Base-by-base conservation (phyloP, 2,329 filamentous ascomycete genomes). In the Aulographum hederae region DNA sequence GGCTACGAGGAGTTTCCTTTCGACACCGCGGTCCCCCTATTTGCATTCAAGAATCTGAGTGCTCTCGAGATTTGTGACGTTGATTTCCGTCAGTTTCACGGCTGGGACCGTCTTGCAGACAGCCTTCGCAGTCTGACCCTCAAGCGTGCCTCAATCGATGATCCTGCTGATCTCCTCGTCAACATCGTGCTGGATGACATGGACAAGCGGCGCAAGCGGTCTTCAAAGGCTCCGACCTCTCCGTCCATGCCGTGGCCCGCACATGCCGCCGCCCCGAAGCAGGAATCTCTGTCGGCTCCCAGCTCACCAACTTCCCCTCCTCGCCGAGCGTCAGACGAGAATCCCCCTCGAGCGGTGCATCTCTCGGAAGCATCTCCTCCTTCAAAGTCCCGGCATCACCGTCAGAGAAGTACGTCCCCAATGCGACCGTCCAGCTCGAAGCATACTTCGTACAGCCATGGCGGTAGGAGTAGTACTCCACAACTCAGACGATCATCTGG, bases 1-100 rank as follows among this genome's bases (percentile, higher is more conserved):
- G 86, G 86, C 18, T 95, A 89, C 49, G 89, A 98, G 54, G 86
- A 94, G 54, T 98, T 95, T 43, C 89, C 89, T 3, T 94, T 95
- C 53, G 89, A 98, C 54, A 93, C 82, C 16, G 89, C 89, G 14
- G 89, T 98, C 18, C 89, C 89, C 14, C 64, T 98, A n/a, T 78
- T 92, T 52, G 79, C 80, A 6, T 95, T 98, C 68, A 95, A 98
- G 58, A 98, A 95, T 43, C 62, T 95, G 33, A 86, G 86, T 54
- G 78, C 82, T 15, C 65, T 98, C 40, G 89, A 98, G 53, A 80
- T 98, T 32, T 85, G 77, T 57, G 85, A 91, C 56, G 78, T 95
- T 48, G 89, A 98, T 54, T 94, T 93, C 50, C 73, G 89, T 38
- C 85, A 93, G 44, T 94, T 95, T 57, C 93, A 84, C 54, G 89